Percentiles rank a stretch among this genome's conserved stretches.
phyloP scores from a whole-genome alignment of 2,329 filamentous ascomycete genomes.

The Fonsecaea erecta region DNA sequence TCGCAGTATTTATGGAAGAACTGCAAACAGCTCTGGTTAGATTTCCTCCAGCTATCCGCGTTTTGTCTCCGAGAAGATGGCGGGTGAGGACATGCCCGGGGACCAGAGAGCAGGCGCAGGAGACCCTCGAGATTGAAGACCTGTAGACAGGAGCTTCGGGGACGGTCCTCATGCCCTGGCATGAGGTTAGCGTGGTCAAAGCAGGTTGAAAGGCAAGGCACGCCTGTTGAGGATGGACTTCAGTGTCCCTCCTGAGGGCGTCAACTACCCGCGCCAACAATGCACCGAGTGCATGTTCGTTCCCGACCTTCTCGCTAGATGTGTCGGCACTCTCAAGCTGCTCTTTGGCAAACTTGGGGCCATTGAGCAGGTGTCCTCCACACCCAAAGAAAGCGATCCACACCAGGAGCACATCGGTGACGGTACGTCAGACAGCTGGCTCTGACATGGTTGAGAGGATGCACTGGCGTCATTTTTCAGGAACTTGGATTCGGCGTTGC shows the following conservation, averaged over 20 bases:
- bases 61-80: slow-evolving; percentile 6
- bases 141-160: slow-evolving; percentile 8
- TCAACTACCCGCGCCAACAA: too few relatives aligned
- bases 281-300: too few relatives aligned
- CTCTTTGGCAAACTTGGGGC: slow-evolving; percentile 20
- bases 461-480: slow-evolving; percentile 30
- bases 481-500: slow-evolving; percentile 28
- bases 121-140: slow-evolving; percentile 9
- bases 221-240: slow-evolving; percentile 28
- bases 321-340: too few relatives aligned
- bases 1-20: not conserved
- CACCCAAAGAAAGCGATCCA: slow-evolving; percentile 15
- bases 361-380: slow-evolving; percentile 24
- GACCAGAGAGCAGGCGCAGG: slow-evolving; percentile 22
- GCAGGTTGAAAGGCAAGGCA: not conserved
- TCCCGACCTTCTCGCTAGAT: too few relatives aligned
- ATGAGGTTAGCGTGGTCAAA: too few relatives aligned
- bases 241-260: too few relatives aligned
- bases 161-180: too few relatives aligned
- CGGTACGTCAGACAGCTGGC: slow-evolving; percentile 32
- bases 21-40: not conserved
- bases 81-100: slow-evolving; percentile 26
- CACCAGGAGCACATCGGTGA: slow-evolving; percentile 32
- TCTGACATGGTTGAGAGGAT: slow-evolving; percentile 28
- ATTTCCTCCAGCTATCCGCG: not conserved